Base-by-base conservation (phyloP, 1,139 yeast genomes). In the Taiozyma sp. region DNA sequence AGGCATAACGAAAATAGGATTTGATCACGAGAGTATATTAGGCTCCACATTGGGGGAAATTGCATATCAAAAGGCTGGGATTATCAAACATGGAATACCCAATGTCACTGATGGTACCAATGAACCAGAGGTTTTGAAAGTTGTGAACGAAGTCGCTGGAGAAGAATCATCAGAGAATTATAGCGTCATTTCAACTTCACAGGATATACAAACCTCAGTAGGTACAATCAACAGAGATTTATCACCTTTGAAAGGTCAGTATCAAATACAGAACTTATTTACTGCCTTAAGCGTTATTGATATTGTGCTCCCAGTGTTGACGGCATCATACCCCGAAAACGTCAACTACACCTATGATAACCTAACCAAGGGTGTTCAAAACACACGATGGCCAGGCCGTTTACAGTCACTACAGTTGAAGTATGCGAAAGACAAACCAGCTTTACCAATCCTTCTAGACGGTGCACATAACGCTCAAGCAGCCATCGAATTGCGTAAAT, bases 391-490 rank as follows among this genome's bases (percentile, higher is more conserved):
- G 89, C 84, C 86, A 4, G 87, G 87, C 2, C 68, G 92, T 57
- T 67, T 87, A 42, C 92, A 86, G 57, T 54, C 61, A 1, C 48
- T 83, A 3, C 53, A 58, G 3, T 57, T 62, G 30, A 63, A 67
- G 7, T 63, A 58, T 3, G 51, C 64, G 2, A 46, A 44, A 9
- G 46, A 50, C 1, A 47, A 53, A 19, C 45, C 60, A 1, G 53
- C 65, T 1, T 57, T 75, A 2, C 66, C 70, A 1, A 69, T 85
- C 0, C 67, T 90, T 8, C 60, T 91, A 2, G 99, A 93, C 68
- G 99, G 99, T 2, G 98, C 98, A 0, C 99, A 93, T 65, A 93
- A 93, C 64, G 83, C 81, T 22, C 83, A 84, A 57, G 96, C 97
- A 0, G 96, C 97, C 0, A 68, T 71, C 28, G 90, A 86, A 60